A percentile compares a stretch with the other conserved stretches of the same genome.
Evolutionary conservation across 805 yeast species (phyloP).

Genomic region (Candida schatavii): DNA sequence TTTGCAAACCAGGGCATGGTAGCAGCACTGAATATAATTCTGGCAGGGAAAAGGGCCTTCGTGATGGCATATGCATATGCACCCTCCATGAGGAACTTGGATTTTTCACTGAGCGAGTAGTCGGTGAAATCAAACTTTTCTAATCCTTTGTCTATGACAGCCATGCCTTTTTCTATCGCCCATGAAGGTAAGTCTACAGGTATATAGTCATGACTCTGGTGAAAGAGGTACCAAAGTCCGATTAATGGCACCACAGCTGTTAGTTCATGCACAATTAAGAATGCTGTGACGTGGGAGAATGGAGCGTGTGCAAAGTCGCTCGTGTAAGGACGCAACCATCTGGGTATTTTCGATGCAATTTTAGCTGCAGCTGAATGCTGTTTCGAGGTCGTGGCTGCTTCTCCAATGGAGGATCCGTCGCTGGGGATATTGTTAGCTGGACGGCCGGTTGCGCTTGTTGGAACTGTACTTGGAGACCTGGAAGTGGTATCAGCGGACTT

Average conservation of each 20-base stretch:
- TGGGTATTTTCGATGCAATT: slow-evolving; percentile 41
- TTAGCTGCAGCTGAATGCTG: slow-evolving; percentile 1
- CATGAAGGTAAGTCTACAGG: slow-evolving; percentile 58
- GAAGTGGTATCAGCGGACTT: background rate
- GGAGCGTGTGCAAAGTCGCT: slow-evolving; percentile 53
- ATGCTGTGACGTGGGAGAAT: slow-evolving; percentile 58
- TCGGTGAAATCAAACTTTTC: slow-evolving; percentile 30
- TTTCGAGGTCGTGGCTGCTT: background rate
- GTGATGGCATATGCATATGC: slow-evolving; percentile 73
- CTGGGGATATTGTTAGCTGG: background rate
- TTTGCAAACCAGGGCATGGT: slow-evolving; percentile 59
- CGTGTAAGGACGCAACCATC: slow-evolving; percentile 49
- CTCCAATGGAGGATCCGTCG: background rate
- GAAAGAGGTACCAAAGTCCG: slow-evolving; percentile 65
- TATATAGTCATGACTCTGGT: slow-evolving; percentile 48
- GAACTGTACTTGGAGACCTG: too few species aligned
- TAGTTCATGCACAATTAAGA: slow-evolving; percentile 67
- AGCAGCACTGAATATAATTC: slow-evolving; percentile 49
- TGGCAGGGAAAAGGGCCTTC: slow-evolving; percentile 54
- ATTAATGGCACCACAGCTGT: slow-evolving; percentile 72
- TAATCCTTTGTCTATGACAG: slow-evolving; percentile 53
- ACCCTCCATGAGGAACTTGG: slow-evolving; percentile 62
- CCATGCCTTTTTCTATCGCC: slow-evolving; percentile 59
- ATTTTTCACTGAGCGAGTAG: slow-evolving; percentile 47
- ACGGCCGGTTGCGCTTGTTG: too few species aligned